These are phyloP conservation scores for Raffaelea deltoideospora DNA, from an alignment of 2,329 filamentous ascomycete species.

Conservation along the genomic window DNA sequence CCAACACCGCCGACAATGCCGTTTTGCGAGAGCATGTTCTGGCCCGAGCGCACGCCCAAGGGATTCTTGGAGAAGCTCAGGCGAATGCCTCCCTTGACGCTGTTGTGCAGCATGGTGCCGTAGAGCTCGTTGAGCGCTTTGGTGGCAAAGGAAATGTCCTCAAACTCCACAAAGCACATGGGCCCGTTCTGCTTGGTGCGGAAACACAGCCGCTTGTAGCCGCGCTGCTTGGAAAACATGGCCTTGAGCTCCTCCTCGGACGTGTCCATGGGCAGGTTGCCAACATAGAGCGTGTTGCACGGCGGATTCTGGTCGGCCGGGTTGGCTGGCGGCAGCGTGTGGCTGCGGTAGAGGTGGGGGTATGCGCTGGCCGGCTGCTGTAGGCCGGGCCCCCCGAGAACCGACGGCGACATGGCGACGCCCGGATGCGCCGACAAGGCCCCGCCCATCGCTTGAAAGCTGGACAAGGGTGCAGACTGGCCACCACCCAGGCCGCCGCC, in stretches of 20 bases:
- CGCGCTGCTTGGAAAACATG: constrained; percentile 82
- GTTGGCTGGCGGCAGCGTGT: constrained; percentile 73
- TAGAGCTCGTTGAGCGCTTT: constrained; percentile 84
- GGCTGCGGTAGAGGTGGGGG: constrained; percentile 39
- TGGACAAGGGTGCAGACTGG: no score
- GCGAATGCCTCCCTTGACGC: constrained; percentile 84
- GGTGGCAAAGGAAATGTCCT: constrained; percentile 82
- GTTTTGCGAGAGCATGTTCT: constrained; percentile 29
- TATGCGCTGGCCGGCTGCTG: constrained; percentile 15
- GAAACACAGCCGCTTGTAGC: constrained; percentile 91
- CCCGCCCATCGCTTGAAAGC: no score
- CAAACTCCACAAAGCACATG: constrained; percentile 99
- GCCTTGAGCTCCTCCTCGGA: constrained; percentile 92
- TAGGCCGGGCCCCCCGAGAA: constrained; percentile 24
- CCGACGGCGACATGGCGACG: constrained; percentile 46
- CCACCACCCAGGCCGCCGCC: no score
- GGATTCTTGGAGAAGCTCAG: constrained; percentile 97
- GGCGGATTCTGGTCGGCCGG: constrained; percentile 93
- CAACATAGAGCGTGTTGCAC: constrained; percentile 95
- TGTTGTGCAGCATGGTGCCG: constrained; percentile 75
- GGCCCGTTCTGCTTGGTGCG: constrained; percentile 88
- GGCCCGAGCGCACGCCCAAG: constrained; percentile 72
- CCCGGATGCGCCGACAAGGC: no score
- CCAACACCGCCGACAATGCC: constrained; percentile 29
- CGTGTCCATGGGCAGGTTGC: constrained; percentile 86